These are phyloP conservation scores for Daldinia sp. DNA, from an alignment of 2,329 filamentous ascomycete species.

Conservation along the genomic window DNA sequence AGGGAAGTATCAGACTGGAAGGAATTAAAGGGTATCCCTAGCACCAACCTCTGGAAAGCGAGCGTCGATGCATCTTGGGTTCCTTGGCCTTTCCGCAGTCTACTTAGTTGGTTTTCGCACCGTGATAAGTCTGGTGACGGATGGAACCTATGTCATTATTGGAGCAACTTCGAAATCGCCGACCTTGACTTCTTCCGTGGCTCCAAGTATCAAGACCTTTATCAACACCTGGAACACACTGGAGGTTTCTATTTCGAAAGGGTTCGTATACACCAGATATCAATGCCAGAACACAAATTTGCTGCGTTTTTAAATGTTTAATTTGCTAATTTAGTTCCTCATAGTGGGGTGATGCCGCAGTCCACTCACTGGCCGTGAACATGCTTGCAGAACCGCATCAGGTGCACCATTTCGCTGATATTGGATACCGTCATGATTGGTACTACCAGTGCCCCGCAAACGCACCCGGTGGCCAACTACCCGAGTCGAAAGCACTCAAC, in stretches of 20 bases:
- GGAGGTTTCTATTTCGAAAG: constrained; percentile 61
- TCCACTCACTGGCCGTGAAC: constrained; percentile 59
- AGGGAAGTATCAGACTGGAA: constrained; percentile 58
- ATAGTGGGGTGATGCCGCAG: constrained; percentile 60
- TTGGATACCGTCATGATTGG: constrained; percentile 58
- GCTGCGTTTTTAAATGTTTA: too few relatives aligned
- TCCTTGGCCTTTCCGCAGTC: constrained; percentile 56
- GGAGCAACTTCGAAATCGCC: constrained; percentile 63
- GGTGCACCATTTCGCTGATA: constrained; percentile 59
- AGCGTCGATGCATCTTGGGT: constrained; percentile 56
- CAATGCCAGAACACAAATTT: too few relatives aligned
- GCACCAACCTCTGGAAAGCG: constrained; percentile 57
- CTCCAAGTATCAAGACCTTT: constrained; percentile 56
- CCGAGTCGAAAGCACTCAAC: constrained; percentile 51
- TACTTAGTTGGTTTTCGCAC: constrained; percentile 54
- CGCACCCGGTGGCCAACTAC: constrained; percentile 54
- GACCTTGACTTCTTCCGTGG: constrained; percentile 59
- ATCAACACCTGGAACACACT: constrained; percentile 54
- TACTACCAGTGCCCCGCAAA: constrained; percentile 55
- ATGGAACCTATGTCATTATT: constrained; percentile 61
- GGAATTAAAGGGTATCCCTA: constrained; percentile 53
- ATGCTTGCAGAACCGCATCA: constrained; percentile 57
- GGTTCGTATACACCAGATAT: constrained; percentile 46
- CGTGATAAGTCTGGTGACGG: constrained; percentile 56
- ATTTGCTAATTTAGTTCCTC: constrained; percentile 22